Percentiles rank a stretch among this genome's conserved stretches.
These are phyloP conservation scores for Termitomyces sp. DNA, from an alignment of 768 basidiomycete genomes.

Conservation along the genomic window DNA sequence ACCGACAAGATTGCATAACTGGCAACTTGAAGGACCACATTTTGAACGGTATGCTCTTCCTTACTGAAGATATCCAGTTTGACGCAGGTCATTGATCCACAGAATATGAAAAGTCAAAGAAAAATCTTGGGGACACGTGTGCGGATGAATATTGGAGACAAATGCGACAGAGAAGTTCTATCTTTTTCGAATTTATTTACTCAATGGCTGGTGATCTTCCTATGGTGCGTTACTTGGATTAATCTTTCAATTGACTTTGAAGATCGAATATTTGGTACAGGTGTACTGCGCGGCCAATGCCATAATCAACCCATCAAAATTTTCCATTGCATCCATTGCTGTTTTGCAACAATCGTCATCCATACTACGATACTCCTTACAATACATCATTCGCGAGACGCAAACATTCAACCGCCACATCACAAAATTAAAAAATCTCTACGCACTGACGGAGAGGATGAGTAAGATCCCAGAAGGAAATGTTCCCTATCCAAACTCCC, in stretches of 20 bases:
- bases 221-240: slow-evolving; percentile 17
- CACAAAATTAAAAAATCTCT: slow-evolving; percentile 25
- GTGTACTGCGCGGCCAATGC: slow-evolving; percentile 30
- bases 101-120: slow-evolving; percentile 25
- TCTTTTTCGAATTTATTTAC: slow-evolving; percentile 13
- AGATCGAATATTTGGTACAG: slow-evolving; percentile 12
- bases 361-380: slow-evolving; percentile 21
- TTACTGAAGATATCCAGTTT: neutral
- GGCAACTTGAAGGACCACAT: slow-evolving; percentile 28
- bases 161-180: slow-evolving; percentile 4
- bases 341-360: slow-evolving; percentile 32
- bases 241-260: neutral
- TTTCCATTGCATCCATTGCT: slow-evolving; percentile 33
- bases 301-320: slow-evolving; percentile 24
- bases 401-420: slow-evolving; percentile 19
- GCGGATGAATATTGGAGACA: slow-evolving; percentile 18
- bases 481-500: slow-evolving; percentile 17
- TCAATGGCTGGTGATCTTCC: slow-evolving; percentile 22
- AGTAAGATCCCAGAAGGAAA: slow-evolving; percentile 22
- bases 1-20: slow-evolving; percentile 33
- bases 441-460: slow-evolving; percentile 16
- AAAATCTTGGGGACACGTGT: slow-evolving; percentile 16
- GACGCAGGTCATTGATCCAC: neutral
- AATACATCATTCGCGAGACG: slow-evolving; percentile 11
- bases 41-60: slow-evolving; percentile 16